Base-by-base conservation (phyloP, 345 rosid species). In the Corchorus capsularis region DNA sequence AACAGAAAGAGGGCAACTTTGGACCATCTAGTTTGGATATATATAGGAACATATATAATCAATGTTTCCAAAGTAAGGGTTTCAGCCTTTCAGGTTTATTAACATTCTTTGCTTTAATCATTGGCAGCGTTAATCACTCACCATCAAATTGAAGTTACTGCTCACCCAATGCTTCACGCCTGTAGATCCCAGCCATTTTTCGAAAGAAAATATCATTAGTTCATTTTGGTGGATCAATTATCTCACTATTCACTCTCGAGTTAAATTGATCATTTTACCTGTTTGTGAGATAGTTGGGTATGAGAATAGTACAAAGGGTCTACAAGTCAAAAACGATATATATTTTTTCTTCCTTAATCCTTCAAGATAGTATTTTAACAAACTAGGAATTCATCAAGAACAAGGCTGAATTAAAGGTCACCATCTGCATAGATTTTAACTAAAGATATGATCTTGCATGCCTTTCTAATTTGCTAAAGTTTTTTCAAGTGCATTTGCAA, bases 71-170 rank as follows among this genome's bases (percentile, higher is more conserved):
- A 27, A 64, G 54, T 59, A 20, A 72, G 64, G 80, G 43, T 53
- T 39, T 68, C 56, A 59, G 69, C 43, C 34, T 47, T 67, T 22
- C 55, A 15, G n/a, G 55, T 37, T 49, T 0, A 49, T 32, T 45
- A 32, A 35, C 74, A 47, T 60, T 62, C 66, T 8, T 62, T 10
- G 56, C 43, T 52, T 55, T 52, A 19, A 64, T 52, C 69, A 72
- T 11, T 15, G 27, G 1, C 37, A 6, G 53, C 47, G n/a, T 3
- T 19, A 75, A 37, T 20, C 57, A 10, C 67, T 63, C 35, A 22
- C 55, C 64, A 50, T 43, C 62, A 62, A 32, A 73, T 27, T 75
- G 72, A 68, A 27, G 62, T 63, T 39, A 57, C 69, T 37, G 63
- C 77, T 77, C 67, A 74, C 62, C 65, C 15, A 76, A 14, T 72